Percentiles rank a stretch among this genome's conserved stretches.
Evolutionary conservation across 768 basidiomycete species (phyloP).

Genomic region (Saitozyma podzolica): DNA sequence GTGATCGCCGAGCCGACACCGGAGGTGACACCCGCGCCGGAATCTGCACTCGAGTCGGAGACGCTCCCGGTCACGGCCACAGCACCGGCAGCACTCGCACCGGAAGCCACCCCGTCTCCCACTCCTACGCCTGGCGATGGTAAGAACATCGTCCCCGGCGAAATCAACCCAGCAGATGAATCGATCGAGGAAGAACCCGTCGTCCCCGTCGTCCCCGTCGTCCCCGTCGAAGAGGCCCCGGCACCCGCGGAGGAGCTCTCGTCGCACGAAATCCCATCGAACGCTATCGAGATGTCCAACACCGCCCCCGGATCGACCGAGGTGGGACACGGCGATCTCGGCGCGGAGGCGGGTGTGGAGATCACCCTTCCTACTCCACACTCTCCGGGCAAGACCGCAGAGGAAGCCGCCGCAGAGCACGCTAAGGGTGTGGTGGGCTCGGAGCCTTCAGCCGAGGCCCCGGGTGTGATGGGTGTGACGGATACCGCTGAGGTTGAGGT

Average conservation of each 20-base stretch:
- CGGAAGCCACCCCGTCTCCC: not conserved
- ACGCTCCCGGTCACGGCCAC: not conserved
- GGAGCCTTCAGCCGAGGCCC: conserved; percentile 11
- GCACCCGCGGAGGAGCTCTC: not conserved
- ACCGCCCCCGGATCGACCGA: conserved; percentile 24
- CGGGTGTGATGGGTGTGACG: not conserved
- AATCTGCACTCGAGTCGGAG: conserved; percentile 1
- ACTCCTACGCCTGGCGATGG: conserved; percentile 1
- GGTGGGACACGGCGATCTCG: conserved; percentile 24
- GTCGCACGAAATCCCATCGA: conserved; percentile 23
- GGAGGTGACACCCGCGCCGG: not conserved
- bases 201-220: conserved; percentile 2
- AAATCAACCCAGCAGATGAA: conserved; percentile 4
- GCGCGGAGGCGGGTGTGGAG: conserved; percentile 20
- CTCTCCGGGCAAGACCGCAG: not conserved
- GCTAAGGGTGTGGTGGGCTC: conserved; percentile 17
- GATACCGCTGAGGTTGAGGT: not conserved
- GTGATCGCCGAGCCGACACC: not conserved
- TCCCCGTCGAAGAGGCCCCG: not conserved
- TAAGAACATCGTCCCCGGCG: not conserved
- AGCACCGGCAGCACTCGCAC: conserved; percentile 3
- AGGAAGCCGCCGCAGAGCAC: conserved; percentile 2
- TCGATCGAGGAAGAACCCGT: conserved; percentile 5
- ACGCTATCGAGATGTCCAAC: conserved; percentile 38
- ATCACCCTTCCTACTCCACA: conserved; percentile 14